These are phyloP conservation scores for Sugiyamaella americana DNA, from an alignment of 805 yeast genomes.

Conservation along the genomic window DNA sequence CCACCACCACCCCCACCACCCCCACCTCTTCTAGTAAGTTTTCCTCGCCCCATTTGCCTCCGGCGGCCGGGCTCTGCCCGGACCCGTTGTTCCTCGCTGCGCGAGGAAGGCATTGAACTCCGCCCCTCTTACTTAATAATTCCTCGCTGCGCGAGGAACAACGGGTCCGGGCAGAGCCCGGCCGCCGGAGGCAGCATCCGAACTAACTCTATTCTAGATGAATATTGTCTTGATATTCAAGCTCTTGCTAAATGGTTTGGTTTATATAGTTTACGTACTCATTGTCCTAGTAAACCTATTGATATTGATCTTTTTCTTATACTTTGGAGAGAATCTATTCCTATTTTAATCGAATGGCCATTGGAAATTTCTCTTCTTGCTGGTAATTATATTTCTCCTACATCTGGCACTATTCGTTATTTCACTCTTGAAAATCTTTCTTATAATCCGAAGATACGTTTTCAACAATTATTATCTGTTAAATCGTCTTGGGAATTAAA, in stretches of 20 bases:
- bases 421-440: slow-evolving; percentile 48
- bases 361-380: slow-evolving; percentile 47
- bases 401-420: slow-evolving; percentile 43
- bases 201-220: too few relatives aligned
- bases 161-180: too few relatives aligned
- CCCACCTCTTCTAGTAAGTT: too few relatives aligned
- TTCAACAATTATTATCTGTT: slow-evolving; percentile 45
- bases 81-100: too few relatives aligned
- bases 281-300: slow-evolving; percentile 30
- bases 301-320: slow-evolving; percentile 39
- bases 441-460: slow-evolving; percentile 41
- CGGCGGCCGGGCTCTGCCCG: too few relatives aligned
- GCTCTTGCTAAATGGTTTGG: slow-evolving; percentile 61
- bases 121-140: too few relatives aligned
- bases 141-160: too few relatives aligned
- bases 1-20: too few relatives aligned
- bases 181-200: too few relatives aligned
- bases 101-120: too few relatives aligned
- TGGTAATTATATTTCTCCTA: slow-evolving; percentile 52
- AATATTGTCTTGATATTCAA: slow-evolving; percentile 41
- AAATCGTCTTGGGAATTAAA: slow-evolving; percentile 57
- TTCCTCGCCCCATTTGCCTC: too few relatives aligned
- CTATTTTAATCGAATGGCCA: slow-evolving; percentile 49
- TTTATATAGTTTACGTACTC: slow-evolving; percentile 40
- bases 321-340: slow-evolving; percentile 28